Evolutionary conservation across 805 yeast genomes (phyloP).

Genomic region (Spathaspora sp.): DNA sequence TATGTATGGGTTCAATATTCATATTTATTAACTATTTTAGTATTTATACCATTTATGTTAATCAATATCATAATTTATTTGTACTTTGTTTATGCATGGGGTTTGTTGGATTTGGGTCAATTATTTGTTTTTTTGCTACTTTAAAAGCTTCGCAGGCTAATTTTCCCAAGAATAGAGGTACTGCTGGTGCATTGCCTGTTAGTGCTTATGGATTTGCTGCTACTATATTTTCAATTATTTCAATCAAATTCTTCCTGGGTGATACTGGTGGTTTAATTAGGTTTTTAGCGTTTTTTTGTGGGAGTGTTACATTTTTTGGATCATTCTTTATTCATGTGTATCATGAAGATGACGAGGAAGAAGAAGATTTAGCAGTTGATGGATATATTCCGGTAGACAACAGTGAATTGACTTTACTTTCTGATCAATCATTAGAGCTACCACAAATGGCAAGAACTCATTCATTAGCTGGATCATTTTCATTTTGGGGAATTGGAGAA

Average conservation of each 20-base stretch:
- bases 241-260: conserved; percentile 49
- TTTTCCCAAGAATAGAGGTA: conserved; percentile 67
- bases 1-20: conserved; percentile 51
- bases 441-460: not conserved
- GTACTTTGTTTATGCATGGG: conserved; percentile 48
- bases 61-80: conserved; percentile 33
- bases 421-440: not conserved
- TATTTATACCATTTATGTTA: conserved; percentile 45
- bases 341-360: conserved; percentile 18
- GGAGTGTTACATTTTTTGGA: conserved; percentile 41
- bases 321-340: conserved; percentile 42
- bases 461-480: conserved; percentile 30
- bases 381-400: not conserved
- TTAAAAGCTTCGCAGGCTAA: conserved; percentile 57
- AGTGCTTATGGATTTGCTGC: conserved; percentile 72
- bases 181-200: conserved; percentile 67
- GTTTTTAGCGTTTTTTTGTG: conserved; percentile 55
- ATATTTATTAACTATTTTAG: conserved; percentile 54
- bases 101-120: conserved; percentile 61
- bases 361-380: not conserved
- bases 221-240: conserved; percentile 54
- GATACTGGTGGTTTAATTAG: conserved; percentile 52
- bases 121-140: conserved; percentile 56
- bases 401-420: not conserved
- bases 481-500: conserved; percentile 39